Percentiles rank a stretch among this genome's conserved stretches.
These are phyloP conservation scores for Lupinus albus DNA, from an alignment of 306 rosid genomes.

Conservation along the genomic window DNA sequence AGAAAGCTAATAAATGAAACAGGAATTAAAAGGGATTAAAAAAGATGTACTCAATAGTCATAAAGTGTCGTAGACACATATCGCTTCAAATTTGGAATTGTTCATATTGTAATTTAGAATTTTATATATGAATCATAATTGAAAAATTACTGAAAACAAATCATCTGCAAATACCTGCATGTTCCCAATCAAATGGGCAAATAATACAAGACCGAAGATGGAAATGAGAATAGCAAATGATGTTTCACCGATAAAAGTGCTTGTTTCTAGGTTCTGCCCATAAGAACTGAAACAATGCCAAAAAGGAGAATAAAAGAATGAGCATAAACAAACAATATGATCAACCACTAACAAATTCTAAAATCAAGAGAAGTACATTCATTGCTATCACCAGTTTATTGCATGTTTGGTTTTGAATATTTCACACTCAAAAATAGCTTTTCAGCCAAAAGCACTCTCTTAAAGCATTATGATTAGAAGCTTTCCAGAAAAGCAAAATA, in stretches of 20 bases:
- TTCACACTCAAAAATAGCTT: not conserved
- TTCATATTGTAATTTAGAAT: conserved; percentile 16
- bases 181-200: conserved; percentile 94
- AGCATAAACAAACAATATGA: conserved; percentile 30
- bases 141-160: conserved; percentile 13
- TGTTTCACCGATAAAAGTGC: conserved; percentile 91
- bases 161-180: conserved; percentile 74
- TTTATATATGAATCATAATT: not conserved
- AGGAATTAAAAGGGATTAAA: not conserved
- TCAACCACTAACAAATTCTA: conserved; percentile 11
- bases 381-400: not conserved
- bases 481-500: not conserved
- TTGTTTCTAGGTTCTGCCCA: conserved; percentile 88
- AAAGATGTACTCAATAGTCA: not conserved
- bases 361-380: conserved; percentile 31
- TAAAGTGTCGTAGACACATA: conserved; percentile 1
- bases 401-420: not conserved
- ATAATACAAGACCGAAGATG: conserved; percentile 91
- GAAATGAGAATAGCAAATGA: conserved; percentile 91
- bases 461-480: not conserved
- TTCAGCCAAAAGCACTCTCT: not conserved
- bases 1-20: conserved; percentile 11
- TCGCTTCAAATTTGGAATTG: conserved; percentile 25
- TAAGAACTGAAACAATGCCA: conserved; percentile 73
- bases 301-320: conserved; percentile 13